Evolutionary conservation across 2,329 filamentous ascomycete genomes (phyloP).

Genomic region (Paramyrothecium roridum): DNA sequence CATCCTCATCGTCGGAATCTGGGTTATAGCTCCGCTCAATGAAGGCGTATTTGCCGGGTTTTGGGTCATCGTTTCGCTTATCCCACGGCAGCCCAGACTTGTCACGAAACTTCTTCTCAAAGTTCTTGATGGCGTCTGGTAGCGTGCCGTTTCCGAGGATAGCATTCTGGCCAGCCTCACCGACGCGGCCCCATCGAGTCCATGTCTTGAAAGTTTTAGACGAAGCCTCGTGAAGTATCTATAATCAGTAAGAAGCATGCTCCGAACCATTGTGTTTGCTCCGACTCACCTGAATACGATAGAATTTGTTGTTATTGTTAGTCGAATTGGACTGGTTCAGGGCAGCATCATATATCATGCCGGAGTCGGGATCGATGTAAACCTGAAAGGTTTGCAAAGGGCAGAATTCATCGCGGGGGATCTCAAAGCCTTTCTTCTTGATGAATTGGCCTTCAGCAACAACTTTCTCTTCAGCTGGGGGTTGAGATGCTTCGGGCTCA

Average conservation of each 20-base stretch:
- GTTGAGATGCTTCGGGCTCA: conserved; percentile 22
- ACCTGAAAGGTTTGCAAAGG: conserved; percentile 44
- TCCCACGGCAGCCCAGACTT: conserved; percentile 59
- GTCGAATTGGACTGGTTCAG: conserved; percentile 74
- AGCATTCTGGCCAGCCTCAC: conserved; percentile 51
- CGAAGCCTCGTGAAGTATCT: conserved; percentile 39
- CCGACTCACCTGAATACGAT: conserved; percentile 61
- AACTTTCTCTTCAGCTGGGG: conserved; percentile 28
- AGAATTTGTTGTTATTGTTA: conserved; percentile 81
- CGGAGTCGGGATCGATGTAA: conserved; percentile 58
- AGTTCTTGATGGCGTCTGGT: conserved; percentile 42
- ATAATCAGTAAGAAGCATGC: conserved; percentile 5
- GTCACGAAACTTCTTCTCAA: conserved; percentile 60
- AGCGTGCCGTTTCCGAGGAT: conserved; percentile 39
- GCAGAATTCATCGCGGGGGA: conserved; percentile 50
- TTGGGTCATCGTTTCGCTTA: conserved; percentile 52
- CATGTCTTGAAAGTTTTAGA: conserved; percentile 54
- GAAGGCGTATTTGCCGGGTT: conserved; percentile 72
- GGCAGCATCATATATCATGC: conserved; percentile 73
- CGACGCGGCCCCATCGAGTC: conserved; percentile 81
- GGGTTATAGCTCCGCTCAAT: conserved; percentile 74
- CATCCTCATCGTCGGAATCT: conserved; percentile 58
- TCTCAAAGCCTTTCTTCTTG: conserved; percentile 39
- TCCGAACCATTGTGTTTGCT: not conserved
- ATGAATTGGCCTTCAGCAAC: conserved; percentile 42